phyloP scores from a whole-genome alignment of 768 basidiomycete species.

The Baorangia bicolor region DNA sequence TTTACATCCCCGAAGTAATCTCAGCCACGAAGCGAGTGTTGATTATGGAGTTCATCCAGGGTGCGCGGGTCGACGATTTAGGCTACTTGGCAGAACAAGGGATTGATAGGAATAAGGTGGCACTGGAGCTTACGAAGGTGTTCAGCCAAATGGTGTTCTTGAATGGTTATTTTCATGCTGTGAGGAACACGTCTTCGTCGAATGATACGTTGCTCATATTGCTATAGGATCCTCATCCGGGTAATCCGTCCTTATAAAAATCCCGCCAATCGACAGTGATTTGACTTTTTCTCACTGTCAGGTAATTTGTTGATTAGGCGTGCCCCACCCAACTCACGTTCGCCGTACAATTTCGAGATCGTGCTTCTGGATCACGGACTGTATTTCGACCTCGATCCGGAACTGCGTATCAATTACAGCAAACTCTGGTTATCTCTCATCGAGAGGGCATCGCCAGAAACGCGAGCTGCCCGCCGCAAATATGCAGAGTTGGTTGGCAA shows the following conservation, averaged over 20 bases:
- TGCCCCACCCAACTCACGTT: conserved; percentile 55
- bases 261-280: conserved; percentile 1
- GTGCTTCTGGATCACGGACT: conserved; percentile 92
- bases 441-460: conserved; percentile 61
- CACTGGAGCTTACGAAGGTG: conserved; percentile 85
- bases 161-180: conserved; percentile 88
- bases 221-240: conserved; percentile 81
- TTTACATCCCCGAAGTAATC: conserved; percentile 87
- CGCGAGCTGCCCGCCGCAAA: conserved; percentile 68
- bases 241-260: conserved; percentile 34
- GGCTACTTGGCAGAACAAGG: conserved; percentile 74
- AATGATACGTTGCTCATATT: conserved; percentile 14
- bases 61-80: conserved; percentile 86
- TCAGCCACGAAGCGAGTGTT: conserved; percentile 81
- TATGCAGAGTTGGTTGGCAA: conserved; percentile 93
- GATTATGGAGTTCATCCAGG: conserved; percentile 93
- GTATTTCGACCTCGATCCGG: conserved; percentile 85
- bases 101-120: conserved; percentile 93
- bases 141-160: conserved; percentile 96
- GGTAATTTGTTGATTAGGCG: conserved; percentile 93
- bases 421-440: conserved; percentile 92
- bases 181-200: conserved; percentile 36
- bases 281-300: conserved; percentile 17
- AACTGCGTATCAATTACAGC: conserved; percentile 80
- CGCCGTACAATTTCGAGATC: conserved; percentile 95